phyloP scores from a whole-genome alignment of 2,329 filamentous ascomycete species.

The Claviceps purpurea region DNA sequence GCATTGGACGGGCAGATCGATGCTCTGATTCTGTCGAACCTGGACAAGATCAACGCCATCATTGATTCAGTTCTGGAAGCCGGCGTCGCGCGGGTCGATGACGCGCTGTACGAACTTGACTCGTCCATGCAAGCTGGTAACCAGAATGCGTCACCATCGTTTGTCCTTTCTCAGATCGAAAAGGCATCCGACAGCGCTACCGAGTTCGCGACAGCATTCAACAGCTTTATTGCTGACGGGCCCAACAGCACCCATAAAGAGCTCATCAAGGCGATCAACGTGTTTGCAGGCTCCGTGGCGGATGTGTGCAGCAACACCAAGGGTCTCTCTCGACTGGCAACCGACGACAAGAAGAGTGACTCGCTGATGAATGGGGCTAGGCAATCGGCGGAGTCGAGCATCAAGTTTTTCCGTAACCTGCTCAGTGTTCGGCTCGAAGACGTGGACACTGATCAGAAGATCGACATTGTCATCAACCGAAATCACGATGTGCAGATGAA shows the following conservation, averaged over 20 bases:
- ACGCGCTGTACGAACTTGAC: constrained; percentile 92
- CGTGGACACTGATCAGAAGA: constrained; percentile 82
- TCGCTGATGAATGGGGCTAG: constrained; percentile 71
- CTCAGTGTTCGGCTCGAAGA: constrained; percentile 90
- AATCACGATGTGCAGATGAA: constrained; percentile 94
- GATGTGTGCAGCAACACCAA: constrained; percentile 96
- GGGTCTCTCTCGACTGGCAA: constrained; percentile 81
- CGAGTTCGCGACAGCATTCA: constrained; percentile 96
- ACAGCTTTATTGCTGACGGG: constrained; percentile 95
- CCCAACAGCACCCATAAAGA: constrained; percentile 81
- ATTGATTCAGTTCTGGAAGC: constrained; percentile 93
- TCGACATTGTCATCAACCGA: constrained; percentile 92
- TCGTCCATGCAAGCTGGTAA: constrained; percentile 98
- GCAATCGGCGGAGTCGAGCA: constrained; percentile 71
- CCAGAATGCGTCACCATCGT: constrained; percentile 89
- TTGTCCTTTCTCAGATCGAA: constrained; percentile 91
- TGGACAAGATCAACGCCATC: constrained; percentile 91
- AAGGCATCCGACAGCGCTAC: constrained; percentile 90
- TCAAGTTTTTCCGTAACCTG: constrained; percentile 88
- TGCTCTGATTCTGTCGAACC: constrained; percentile 69
- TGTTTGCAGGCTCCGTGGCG: constrained; percentile 79
- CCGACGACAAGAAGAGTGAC: constrained; percentile 89
- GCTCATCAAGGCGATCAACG: constrained; percentile 83
- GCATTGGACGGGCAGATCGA: constrained; percentile 86
- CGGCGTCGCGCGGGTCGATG: constrained; percentile 85